phyloP scores from a whole-genome alignment of 805 yeast species.

The Brettanomyces naardenensis region DNA sequence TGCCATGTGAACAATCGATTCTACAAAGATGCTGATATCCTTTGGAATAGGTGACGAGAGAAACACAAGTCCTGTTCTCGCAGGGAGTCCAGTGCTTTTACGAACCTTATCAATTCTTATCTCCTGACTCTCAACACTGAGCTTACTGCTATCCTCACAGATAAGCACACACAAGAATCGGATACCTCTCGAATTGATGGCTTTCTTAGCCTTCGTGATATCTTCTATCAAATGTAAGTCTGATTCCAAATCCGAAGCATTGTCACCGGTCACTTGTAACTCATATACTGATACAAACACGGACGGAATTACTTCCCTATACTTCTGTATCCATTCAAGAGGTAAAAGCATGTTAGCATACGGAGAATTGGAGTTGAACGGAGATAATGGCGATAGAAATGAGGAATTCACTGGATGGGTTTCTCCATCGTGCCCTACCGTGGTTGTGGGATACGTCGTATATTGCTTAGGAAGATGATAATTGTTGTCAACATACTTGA shows the following conservation, averaged over 20 bases:
- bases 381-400: constrained; percentile 30
- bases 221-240: constrained; percentile 27
- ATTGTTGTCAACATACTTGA: constrained; percentile 24
- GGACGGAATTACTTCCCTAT: constrained; percentile 38
- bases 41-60: background rate
- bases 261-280: constrained; percentile 13
- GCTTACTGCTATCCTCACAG: constrained; percentile 18
- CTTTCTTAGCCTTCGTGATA: constrained; percentile 25
- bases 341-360: constrained; percentile 36
- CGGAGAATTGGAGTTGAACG: constrained; percentile 32
- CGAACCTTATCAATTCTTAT: constrained; percentile 31
- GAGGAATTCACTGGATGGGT: background rate
- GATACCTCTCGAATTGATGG: constrained; percentile 23
- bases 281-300: constrained; percentile 38
- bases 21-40: constrained; percentile 23
- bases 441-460: background rate
- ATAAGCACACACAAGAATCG: constrained; percentile 29
- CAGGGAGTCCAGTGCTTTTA: constrained; percentile 32
- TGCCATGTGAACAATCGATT: constrained; percentile 30
- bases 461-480: constrained; percentile 5
- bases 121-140: constrained; percentile 21
- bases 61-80: constrained; percentile 4
- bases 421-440: background rate
- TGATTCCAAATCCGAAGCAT: constrained; percentile 14
- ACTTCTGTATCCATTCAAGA: constrained; percentile 46